Base-by-base conservation (phyloP, 1,139 yeast species). In the Candida frijolesensis region DNA sequence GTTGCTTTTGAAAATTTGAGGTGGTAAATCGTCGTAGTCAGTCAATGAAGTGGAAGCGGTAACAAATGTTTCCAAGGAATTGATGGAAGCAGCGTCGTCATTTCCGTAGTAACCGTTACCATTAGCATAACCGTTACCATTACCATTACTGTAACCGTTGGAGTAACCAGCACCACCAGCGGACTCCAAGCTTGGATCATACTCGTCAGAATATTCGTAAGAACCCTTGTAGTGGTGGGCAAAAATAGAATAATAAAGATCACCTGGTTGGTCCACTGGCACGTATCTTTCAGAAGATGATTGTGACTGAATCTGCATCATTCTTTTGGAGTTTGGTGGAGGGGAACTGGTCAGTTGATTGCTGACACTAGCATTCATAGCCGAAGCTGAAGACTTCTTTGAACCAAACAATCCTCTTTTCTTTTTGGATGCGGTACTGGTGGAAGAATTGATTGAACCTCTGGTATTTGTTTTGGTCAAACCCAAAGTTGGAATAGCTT, bases 1-100 rank as follows among this genome's bases (percentile, higher is more conserved):
- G 18, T 44, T 40, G 34, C 29, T 19, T 5, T 48, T 46, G 42
- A 55, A 47, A 14, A 53, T 54, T 14, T 46, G 55, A 25, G 51
- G 45, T 44, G 59, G 56, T n/a, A 45, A 48, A 37, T 48, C 59
- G 49, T 62, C 66, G 12, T 60, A 61, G 30, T 62, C 66, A 30
- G 69, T 64, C 50, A 72, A 58, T 3, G 68, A 60, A 19, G 76
- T 68, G 14, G 63, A 60, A 3, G 78, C 79, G 40, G 79, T 74
- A 37, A 70, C 68, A 58, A 73, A 75, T 1, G 76, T 57, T 39
- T 70, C 73, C 46, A 72, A 51, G 4, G 74, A 68, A 15, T 53
- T 61, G 30, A 52, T 54, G 44, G 69, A 72, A 12, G 60, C 63
- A 14, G 40, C 54, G 42, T 64, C 70, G 34, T 57, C 62, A 18